Base-by-base conservation (phyloP, 805 yeast genomes). In the Limtongia smithiae region DNA sequence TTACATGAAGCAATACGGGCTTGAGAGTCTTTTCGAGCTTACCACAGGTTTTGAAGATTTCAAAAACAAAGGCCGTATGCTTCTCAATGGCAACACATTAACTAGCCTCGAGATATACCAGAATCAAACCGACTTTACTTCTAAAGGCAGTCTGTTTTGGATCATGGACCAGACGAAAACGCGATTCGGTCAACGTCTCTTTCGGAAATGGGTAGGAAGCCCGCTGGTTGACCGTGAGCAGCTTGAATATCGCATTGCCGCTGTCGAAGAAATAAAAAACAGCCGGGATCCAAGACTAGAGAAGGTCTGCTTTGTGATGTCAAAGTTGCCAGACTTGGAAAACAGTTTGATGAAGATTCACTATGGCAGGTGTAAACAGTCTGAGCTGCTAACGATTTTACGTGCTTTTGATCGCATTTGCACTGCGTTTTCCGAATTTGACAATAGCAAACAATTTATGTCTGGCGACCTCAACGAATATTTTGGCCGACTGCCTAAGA, bases 121-220 rank as follows among this genome's bases (percentile, higher is more conserved):
- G 18, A 86, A 86, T 59, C 68, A 74, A 3, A 80, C 93, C 0
- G 80, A 80, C 54, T 64, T 68, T 11, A 68, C 73, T 3, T 71
- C 70, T 7, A 67, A 72, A 28, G 97, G 97, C 0, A 80, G 96
- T 0, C 68, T 91, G 12, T 64, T 85, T 14, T 86, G 94, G 89
- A 70, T 87, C 2, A 59, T 93, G 51, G 85, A 91, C 63, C 89
- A 84, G 57, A 86, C 97, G 0, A 68, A 79, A 30, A 86, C 97
- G 0, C 72, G 75, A 25, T 83, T 83, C 65, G 98, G 98, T 0
- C 75, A 72, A 38, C 67, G 96, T 46, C 59, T 79, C 50, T 64
- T 93, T 12, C 71, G 74, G 25, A 70, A 76, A 33, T 93, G 98
- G 98, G 68, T 90, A 0, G 72, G 80, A 1, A 71, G 75, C 51